A percentile compares a stretch with the other conserved stretches of the same genome.
Evolutionary conservation across 257 asterid species (phyloP).

Genomic region (Linderniella brevidens): DNA sequence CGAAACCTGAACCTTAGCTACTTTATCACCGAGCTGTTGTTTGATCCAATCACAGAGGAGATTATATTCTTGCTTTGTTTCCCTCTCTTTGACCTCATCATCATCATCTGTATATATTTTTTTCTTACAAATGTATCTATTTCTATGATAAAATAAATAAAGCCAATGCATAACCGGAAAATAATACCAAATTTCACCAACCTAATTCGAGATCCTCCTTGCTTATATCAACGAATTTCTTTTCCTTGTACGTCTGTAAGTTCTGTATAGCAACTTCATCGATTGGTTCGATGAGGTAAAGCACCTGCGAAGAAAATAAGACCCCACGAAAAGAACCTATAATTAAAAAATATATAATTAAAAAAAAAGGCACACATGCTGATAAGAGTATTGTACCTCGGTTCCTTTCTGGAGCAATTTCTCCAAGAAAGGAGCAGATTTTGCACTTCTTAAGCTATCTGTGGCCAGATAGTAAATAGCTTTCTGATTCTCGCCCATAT

Average conservation of each 20-base stretch:
- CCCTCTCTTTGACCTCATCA: conserved; percentile 85
- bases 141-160: not conserved
- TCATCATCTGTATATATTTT: conserved; percentile 37
- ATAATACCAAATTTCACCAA: conserved; percentile 15
- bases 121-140: not conserved
- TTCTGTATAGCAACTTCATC: conserved; percentile 95
- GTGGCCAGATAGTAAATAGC: conserved; percentile 91
- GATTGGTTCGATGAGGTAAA: conserved; percentile 83
- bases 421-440: conserved; percentile 91
- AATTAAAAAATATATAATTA: conserved; percentile 4
- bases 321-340: not conserved
- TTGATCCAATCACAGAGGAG: conserved; percentile 95
- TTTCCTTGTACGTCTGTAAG: conserved; percentile 88
- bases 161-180: not conserved
- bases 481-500: conserved; percentile 86
- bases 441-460: conserved; percentile 93
- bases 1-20: conserved; percentile 91
- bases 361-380: not conserved
- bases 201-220: conserved; percentile 97
- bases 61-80: conserved; percentile 61
- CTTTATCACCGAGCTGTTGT: conserved; percentile 89
- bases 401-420: conserved; percentile 78
- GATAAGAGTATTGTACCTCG: conserved; percentile 38
- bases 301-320: conserved; percentile 40
- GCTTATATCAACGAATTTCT: conserved; percentile 93